Base-by-base conservation (phyloP, 2,329 filamentous ascomycete species). In the Malbranchea cinnamomea region DNA sequence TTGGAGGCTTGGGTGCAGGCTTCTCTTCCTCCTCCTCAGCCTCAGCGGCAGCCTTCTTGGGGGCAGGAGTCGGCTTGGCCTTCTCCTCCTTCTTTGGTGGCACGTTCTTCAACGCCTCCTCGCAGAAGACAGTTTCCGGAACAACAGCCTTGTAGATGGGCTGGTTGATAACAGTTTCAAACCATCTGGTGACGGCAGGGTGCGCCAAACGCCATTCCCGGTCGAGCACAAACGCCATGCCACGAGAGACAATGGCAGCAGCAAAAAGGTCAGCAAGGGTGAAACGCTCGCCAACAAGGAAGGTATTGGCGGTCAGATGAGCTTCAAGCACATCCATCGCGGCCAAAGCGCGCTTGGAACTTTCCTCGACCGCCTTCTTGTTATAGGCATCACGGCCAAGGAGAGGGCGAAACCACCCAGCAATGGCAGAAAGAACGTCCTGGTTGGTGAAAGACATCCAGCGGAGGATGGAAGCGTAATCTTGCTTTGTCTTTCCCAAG, bases 401-500 rank as follows among this genome's bases (percentile, higher is more conserved):
- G 45, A 95, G 75, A 46, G 89, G 89, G 45, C 71, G 71, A 74
- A 80, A 89, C 82, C 83, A 94, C 56, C 59, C 67, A 62, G 68
- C 76, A 44, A 95, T 63, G 42, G 63, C 57, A 41, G 71, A 58
- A 45, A 93, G 68, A 50, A 94, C 57, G 68, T 98, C 87, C 37
- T 63, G 58, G 75, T 95, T 98, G 73, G 78, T 80, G 65, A 77
- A 95, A 44, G 87, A 95, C 78, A 94, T 76, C 89, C 89, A 98
- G 64, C 80, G 82, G 57, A 98, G 71, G 62, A 98, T 98, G 47
- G 85, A 85, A 49, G 89, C 89, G 63, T 95, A 87, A 75, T 98
- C 89, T 71, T 98, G 87, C 79, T 98, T 98, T 67, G 85, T 98
- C 78, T 95, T 95, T 56, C 89, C 89, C 50, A 98, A 76, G 45